Evolutionary conservation across 2,329 filamentous ascomycete genomes (phyloP).

Genomic region (Colletotrichum camelliae): DNA sequence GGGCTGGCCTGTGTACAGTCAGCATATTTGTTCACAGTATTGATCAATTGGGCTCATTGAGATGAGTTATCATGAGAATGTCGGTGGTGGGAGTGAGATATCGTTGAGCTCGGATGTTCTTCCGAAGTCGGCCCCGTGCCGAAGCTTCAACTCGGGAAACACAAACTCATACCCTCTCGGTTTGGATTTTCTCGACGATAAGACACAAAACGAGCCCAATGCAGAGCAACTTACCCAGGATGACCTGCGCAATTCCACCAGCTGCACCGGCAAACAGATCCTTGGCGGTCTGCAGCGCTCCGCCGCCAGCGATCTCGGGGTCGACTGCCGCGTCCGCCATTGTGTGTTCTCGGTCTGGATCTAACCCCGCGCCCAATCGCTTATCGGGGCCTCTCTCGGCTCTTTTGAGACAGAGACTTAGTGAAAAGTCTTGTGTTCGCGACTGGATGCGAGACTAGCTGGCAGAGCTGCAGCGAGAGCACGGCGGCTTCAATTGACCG

Average conservation of each 20-base stretch:
- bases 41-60: neutral
- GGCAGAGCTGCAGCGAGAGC: neutral
- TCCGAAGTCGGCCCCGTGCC: neutral
- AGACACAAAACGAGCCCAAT: neutral
- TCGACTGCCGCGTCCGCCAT: slow-evolving; percentile 19
- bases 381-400: neutral
- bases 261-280: slow-evolving; percentile 91
- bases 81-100: neutral
- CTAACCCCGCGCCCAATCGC: slow-evolving; percentile 7
- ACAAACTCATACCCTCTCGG: neutral
- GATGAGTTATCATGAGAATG: neutral
- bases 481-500: neutral
- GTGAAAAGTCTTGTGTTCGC: neutral
- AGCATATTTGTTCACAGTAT: neutral
- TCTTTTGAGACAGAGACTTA: neutral
- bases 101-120: neutral
- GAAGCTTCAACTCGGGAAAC: neutral
- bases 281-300: slow-evolving; percentile 72
- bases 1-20: slow-evolving; percentile 59
- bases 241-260: slow-evolving; percentile 91
- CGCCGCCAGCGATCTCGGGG: slow-evolving; percentile 26
- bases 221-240: slow-evolving; percentile 71
- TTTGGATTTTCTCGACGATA: neutral
- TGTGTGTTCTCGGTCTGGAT: neutral
- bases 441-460: neutral